Evolutionary conservation across 2,329 filamentous ascomycete genomes (phyloP).

Genomic region (Epichloe scottii): DNA sequence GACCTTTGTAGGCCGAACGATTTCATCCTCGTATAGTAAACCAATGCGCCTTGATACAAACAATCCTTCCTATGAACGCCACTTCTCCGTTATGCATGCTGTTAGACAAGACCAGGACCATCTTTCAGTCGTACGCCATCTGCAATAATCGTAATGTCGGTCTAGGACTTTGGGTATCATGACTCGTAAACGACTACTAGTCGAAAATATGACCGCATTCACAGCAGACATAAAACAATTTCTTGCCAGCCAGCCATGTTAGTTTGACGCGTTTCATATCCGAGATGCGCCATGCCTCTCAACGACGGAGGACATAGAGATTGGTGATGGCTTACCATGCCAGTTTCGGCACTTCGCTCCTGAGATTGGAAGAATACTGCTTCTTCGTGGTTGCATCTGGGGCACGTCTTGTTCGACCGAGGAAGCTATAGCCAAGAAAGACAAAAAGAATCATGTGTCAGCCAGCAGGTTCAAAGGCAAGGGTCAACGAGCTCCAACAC

Average conservation of each 20-base stretch:
- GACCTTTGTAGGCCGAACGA: neutral
- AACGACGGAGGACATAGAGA: neutral
- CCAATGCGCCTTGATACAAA: neutral
- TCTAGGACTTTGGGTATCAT: conserved; percentile 3
- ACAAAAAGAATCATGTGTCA: conserved; percentile 24
- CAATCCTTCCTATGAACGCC: neutral
- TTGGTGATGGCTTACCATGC: conserved; percentile 61
- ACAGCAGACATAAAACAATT: conserved; percentile 91
- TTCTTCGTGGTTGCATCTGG: conserved; percentile 72
- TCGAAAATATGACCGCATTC: conserved; percentile 81
- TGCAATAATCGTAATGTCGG: neutral
- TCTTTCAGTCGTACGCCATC: neutral
- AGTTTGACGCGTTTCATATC: conserved; percentile 5
- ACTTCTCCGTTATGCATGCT: neutral
- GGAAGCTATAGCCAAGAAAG: conserved; percentile 58
- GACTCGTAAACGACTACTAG: conserved; percentile 18
- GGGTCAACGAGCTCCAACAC: conserved; percentile 14
- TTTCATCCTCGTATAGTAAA: neutral
- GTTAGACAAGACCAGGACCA: neutral
- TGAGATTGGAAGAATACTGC: conserved; percentile 99
- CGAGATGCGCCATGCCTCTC: neutral
- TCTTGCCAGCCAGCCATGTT: conserved; percentile 35
- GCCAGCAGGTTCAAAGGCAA: conserved; percentile 23
- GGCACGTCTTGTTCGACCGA: conserved; percentile 74
- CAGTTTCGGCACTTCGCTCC: conserved; percentile 89